phyloP scores from a whole-genome alignment of 495 filamentous ascomycete genomes.

The Xylaria castorea region DNA sequence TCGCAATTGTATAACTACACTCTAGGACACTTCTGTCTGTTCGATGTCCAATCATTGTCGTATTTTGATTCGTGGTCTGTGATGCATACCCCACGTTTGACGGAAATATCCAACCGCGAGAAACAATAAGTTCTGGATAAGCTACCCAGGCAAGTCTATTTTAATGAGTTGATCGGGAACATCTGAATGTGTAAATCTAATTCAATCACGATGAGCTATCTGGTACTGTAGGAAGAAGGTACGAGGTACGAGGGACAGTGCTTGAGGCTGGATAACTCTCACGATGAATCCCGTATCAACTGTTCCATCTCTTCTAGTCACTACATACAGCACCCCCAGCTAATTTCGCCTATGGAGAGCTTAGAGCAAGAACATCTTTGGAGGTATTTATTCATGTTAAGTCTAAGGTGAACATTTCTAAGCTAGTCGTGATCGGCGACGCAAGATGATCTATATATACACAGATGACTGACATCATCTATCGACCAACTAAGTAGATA shows the following conservation, averaged over 20 bases:
- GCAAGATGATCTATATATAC: background rate
- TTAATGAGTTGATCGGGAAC: background rate
- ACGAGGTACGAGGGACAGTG: no score
- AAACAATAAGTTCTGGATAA: background rate
- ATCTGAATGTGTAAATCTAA: background rate
- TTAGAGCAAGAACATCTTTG: background rate
- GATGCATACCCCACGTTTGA: background rate
- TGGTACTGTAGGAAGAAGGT: no score
- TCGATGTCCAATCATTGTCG: background rate
- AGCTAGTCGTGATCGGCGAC: background rate
- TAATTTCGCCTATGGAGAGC: background rate
- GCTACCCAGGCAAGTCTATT: background rate
- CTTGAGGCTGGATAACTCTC: no score
- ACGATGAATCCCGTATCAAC: no score
- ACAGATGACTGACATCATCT: constrained; percentile 13
- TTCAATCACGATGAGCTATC: no score
- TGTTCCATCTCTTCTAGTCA: background rate
- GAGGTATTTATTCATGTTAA: background rate
- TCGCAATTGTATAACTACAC: constrained; percentile 13
- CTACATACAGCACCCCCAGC: background rate
- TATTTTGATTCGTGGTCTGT: background rate
- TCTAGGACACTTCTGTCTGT: background rate
- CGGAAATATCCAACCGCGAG: background rate
- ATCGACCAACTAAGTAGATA: background rate
- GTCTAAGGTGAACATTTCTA: background rate